A percentile compares a stretch with the other conserved stretches of the same genome.
Evolutionary conservation across 768 basidiomycete genomes (phyloP).

Genomic region (Pleurotus salmoneostramineus): DNA sequence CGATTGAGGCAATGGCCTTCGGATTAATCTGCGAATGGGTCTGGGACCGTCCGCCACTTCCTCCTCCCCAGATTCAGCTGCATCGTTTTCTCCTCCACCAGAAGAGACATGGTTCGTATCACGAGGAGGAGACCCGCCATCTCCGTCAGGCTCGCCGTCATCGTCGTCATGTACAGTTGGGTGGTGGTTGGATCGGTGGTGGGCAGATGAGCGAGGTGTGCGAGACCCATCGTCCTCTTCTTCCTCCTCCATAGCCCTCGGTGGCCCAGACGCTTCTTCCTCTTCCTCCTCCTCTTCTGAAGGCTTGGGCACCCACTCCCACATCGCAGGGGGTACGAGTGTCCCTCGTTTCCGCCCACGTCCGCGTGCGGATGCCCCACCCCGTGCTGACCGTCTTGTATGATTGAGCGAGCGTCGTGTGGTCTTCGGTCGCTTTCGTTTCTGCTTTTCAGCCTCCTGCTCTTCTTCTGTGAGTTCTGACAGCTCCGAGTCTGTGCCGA

Average conservation of each 20-base stretch:
- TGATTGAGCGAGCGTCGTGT: background rate
- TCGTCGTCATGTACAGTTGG: conserved; percentile 13
- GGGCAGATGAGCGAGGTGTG: conserved; percentile 11
- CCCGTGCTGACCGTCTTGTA: conserved; percentile 4
- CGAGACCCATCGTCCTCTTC: conserved; percentile 29
- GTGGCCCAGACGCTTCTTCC: conserved; percentile 14
- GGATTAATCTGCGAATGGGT: background rate
- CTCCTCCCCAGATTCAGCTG: background rate
- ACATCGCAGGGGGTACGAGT: conserved; percentile 77
- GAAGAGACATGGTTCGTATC: background rate
- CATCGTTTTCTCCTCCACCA: conserved; percentile 10
- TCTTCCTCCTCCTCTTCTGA: conserved; percentile 16
- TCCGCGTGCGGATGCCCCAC: conserved; percentile 17
- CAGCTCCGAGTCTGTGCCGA: conserved; percentile 67
- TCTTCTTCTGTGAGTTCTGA: conserved; percentile 85
- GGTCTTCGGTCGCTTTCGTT: conserved; percentile 5
- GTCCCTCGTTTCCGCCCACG: conserved; percentile 41
- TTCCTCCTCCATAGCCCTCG: conserved; percentile 21
- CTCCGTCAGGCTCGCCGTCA: conserved; percentile 12
- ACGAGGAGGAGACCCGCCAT: background rate
- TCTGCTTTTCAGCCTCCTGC: conserved; percentile 43
- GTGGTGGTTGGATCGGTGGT: conserved; percentile 11
- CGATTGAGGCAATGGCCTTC: background rate
- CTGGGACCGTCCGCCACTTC: conserved; percentile 1
- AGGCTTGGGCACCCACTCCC: conserved; percentile 62